These are phyloP conservation scores for Scenedesmus sp. DNA, from an alignment of 163 green algal species.

Conservation along the genomic window DNA sequence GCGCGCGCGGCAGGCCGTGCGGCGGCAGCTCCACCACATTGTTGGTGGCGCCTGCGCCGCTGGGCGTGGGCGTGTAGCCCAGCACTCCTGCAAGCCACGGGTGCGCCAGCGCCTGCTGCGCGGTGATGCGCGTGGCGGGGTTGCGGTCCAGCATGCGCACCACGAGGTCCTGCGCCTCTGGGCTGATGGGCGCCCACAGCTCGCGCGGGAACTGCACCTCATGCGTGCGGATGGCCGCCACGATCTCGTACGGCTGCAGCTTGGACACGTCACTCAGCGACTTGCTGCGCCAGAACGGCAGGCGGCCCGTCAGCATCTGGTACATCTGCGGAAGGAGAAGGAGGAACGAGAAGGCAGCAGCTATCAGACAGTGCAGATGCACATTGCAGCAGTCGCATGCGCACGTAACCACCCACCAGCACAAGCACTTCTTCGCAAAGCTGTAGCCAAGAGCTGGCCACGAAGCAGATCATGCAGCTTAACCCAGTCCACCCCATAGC, in stretches of 20 bases:
- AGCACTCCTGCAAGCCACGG: conserved; percentile 78
- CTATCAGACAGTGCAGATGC: background rate
- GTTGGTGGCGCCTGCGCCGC: background rate
- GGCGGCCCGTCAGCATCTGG: conserved; percentile 47
- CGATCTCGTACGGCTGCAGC: conserved; percentile 38
- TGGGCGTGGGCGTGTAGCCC: conserved; percentile 35
- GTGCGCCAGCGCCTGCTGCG: conserved; percentile 80
- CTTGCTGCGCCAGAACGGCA: conserved; percentile 49
- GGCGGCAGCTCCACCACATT: conserved; percentile 43
- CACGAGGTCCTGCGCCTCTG: conserved; percentile 76
- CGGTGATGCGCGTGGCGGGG: conserved; percentile 82
- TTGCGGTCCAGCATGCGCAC: conserved; percentile 83
- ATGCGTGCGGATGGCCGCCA: conserved; percentile 34
- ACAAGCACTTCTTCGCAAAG: background rate
- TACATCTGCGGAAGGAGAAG: conserved; percentile 29
- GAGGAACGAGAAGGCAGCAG: background rate
- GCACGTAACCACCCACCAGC: background rate
- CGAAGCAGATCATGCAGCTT: background rate
- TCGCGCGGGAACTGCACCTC: conserved; percentile 47
- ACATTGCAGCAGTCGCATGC: background rate
- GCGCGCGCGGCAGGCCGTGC: background rate
- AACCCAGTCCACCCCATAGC: background rate
- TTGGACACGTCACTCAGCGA: conserved; percentile 22
- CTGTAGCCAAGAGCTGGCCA: background rate
- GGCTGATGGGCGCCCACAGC: conserved; percentile 8